These are phyloP conservation scores for Zopfochytrium polystomum DNA, from an alignment of 371 early-diverging fungal species.

Conservation along the genomic window DNA sequence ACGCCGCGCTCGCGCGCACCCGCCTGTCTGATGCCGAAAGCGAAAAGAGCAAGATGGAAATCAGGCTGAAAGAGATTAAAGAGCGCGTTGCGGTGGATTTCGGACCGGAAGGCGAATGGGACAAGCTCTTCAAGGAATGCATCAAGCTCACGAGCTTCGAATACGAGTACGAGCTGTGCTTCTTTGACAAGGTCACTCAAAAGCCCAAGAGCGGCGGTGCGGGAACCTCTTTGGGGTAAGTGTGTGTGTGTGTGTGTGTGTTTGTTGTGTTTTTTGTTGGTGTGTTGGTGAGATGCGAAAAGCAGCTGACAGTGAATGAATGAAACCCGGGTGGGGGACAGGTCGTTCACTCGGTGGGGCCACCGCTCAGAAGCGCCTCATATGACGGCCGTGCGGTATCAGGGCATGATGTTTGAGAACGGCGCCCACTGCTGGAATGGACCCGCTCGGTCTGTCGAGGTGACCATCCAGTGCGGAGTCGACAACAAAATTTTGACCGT, in stretches of 20 bases:
- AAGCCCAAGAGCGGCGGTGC: slow-evolving; percentile 57
- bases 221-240: slow-evolving; percentile 69
- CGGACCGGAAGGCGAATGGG: slow-evolving; percentile 40
- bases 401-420: slow-evolving; percentile 60
- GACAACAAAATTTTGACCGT: slow-evolving; percentile 67
- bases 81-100: slow-evolving; percentile 26
- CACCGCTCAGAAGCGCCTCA: slow-evolving; percentile 10
- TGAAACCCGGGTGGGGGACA: no score
- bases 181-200: slow-evolving; percentile 74
- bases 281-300: no score
- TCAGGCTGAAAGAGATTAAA: slow-evolving; percentile 26
- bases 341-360: slow-evolving; percentile 34
- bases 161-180: slow-evolving; percentile 68
- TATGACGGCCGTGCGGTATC: slow-evolving; percentile 36
- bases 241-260: not conserved
- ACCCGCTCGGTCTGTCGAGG: slow-evolving; percentile 69
- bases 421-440: slow-evolving; percentile 94
- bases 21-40: slow-evolving; percentile 18
- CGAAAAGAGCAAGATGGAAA: slow-evolving; percentile 17
- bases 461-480: slow-evolving; percentile 63
- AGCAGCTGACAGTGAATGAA: no score
- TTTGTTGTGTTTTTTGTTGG: not conserved
- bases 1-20: slow-evolving; percentile 15
- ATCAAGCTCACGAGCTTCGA: slow-evolving; percentile 66
- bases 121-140: slow-evolving; percentile 63